Base-by-base conservation (phyloP, 2,329 filamentous ascomycete species). In the Dissoconium aciculare region DNA sequence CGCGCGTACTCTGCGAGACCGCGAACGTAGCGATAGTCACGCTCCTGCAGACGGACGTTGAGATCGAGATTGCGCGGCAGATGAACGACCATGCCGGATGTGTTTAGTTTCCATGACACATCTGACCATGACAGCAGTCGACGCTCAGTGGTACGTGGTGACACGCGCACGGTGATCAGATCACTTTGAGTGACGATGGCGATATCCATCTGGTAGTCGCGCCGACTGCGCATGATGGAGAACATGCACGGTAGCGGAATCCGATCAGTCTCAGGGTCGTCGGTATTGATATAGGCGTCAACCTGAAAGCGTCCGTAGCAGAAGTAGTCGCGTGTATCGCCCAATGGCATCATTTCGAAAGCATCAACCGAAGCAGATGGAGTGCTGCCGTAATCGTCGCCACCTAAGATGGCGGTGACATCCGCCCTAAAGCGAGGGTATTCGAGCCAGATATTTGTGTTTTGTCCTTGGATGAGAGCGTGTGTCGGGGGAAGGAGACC, bases 1-100 rank as follows among this genome's bases (percentile, higher is more conserved):
- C 68, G 69, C 15, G 78, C 81, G 51, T 91, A 87, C 36, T 92
- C 82, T 41, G 84, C 82, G 54, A 91, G 82, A 44, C 73, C 78
- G 71, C 77, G 85, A 8, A 92, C 57, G 39, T 70, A 74, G 38
- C 75, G 71, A 58, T 79, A 92, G 49, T 92, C 82, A n/a, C 69
- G 61, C 44, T 84, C 78, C 10, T 65, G 66, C 49, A 84, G 74
- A 39, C 78, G 72, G 11, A 89, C 59, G 12, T 69, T 69, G 25
- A 92, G 57, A 35, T 76, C 60, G 47, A 89, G 87, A 1, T 80
- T 80, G 41, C 81, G 72, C 1, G 80, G 78, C 11, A 93, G 58
- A 37, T 69, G 70, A 21, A 92, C 54, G 12, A 74, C 70, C 34
- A 93, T 64, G 0, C 69, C 66, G 37, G 65, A 68, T 5, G 66